Evolutionary conservation across 2,329 filamentous ascomycete species (phyloP), one percentile per base, ranked within the genome.

Genomic region (Volutella citrinella): DNA sequence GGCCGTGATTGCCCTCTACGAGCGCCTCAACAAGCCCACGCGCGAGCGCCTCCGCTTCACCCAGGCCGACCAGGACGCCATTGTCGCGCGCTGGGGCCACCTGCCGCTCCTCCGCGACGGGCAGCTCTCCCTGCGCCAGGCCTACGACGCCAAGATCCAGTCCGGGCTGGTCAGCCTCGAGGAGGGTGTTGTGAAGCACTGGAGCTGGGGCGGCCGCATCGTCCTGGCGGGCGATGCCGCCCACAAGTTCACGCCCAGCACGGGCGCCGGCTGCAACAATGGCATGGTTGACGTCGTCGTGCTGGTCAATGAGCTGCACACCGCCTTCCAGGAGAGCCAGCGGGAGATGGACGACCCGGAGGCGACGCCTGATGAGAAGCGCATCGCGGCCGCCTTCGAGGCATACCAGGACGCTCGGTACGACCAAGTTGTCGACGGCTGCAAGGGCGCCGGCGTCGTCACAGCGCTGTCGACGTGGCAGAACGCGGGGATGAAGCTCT

Each of bases 191-290:
- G 47, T 61, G 9, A 29, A 43, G 9, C 45, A 61, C 27, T 66
- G 61, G 63, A 60, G 54, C 34, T 54, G 48, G 41, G 50, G 43
- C 7, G 57, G 61, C 3, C 47, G 58, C 1, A 42, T 66, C 7
- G 60, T 60, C 2, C 55, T 67, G 1, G 53, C 45, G 0, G 63
- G 64, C 0, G 64, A 67, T 24, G 45, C 63, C 0, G 54, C 51
- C 2, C 63, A 66, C 36, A 66, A 65, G 24, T 57, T 59, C 31
- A 64, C 61, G 0, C 60, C 64, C 0, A 63, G 57, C 29, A 48
- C 57, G 0, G 61, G 59, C 0, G 46, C 52, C 1, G 62, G 62
- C 1, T 56, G 55, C 22, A 64, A 66, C 42, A 56, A 55, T 14
- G 63, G 55, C 0, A 46, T 66, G 2, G 51, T 59, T 20, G 60